Percentiles rank a stretch among this genome's conserved stretches.
phyloP scores from a whole-genome alignment of 768 basidiomycete species.

The Pulveroboletus sp. region DNA sequence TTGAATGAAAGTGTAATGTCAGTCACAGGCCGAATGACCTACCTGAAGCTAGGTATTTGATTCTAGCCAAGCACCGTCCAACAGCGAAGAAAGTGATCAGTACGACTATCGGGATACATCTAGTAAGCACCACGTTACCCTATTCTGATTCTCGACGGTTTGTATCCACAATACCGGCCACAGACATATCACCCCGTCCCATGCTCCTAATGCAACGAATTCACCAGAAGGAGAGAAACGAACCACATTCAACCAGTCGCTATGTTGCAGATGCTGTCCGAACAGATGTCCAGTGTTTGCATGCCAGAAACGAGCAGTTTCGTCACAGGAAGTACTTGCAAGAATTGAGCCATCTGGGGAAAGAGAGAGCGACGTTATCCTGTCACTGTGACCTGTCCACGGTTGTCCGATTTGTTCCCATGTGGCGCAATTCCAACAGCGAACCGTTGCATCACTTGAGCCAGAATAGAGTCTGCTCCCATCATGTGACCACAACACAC shows the following conservation, averaged over 20 bases:
- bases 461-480: neutral
- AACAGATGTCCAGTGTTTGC: neutral
- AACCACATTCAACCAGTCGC: neutral
- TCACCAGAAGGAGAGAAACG: constrained; percentile 2
- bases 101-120: no score
- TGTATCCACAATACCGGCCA: no score
- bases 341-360: neutral
- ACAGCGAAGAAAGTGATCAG: no score
- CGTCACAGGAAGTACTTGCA: neutral
- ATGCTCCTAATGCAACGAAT: no score
- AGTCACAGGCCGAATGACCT: no score
- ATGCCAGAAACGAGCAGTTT: constrained; percentile 2
- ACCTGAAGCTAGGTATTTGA: no score
- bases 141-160: no score
- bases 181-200: no score
- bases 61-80: no score
- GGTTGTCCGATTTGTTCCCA: constrained; percentile 1
- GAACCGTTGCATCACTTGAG: neutral
- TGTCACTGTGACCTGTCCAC: neutral
- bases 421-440: neutral
- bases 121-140: no score
- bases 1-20: neutral
- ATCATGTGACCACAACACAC: neutral
- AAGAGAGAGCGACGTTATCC: neutral
- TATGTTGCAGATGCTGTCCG: constrained; percentile 1